phyloP scores from a whole-genome alignment of 2,329 filamentous ascomycete genomes.

The Celoporthe dispersa region DNA sequence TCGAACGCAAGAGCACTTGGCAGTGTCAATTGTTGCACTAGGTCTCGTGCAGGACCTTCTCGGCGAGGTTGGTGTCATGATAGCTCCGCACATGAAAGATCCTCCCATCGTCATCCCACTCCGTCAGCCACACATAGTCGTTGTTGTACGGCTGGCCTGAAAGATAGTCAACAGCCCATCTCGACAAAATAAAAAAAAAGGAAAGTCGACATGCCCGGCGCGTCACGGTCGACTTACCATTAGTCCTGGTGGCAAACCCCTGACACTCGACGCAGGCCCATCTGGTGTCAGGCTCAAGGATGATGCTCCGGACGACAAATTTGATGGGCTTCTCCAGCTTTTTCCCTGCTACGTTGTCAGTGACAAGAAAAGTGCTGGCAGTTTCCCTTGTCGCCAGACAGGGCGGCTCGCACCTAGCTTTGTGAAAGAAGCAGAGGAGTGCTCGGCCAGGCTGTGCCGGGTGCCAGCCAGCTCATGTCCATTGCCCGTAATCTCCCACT shows the following conservation, averaged over 20 bases:
- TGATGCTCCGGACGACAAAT: slow-evolving; percentile 10
- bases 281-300: slow-evolving; percentile 12
- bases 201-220: too few relatives aligned
- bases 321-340: slow-evolving; percentile 10
- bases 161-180: not conserved
- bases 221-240: not conserved
- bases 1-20: not conserved
- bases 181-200: not conserved
- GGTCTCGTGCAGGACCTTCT: slow-evolving; percentile 13
- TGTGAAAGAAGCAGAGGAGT: slow-evolving; percentile 9
- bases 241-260: slow-evolving; percentile 11
- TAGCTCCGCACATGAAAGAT: slow-evolving; percentile 18
- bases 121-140: slow-evolving; percentile 19
- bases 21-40: not conserved
- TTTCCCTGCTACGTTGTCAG: not conserved
- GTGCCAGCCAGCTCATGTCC: slow-evolving; percentile 13
- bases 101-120: slow-evolving; percentile 14
- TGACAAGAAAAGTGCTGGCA: not conserved
- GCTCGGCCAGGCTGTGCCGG: slow-evolving; percentile 8
- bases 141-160: slow-evolving; percentile 13
- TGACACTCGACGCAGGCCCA: slow-evolving; percentile 16
- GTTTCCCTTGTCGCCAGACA: not conserved
- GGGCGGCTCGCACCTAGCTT: not conserved
- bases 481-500: slow-evolving; percentile 11
- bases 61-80: slow-evolving; percentile 13